A percentile compares a stretch with the other conserved stretches of the same genome.
These are phyloP conservation scores for Davidsoniella neocaledoniae DNA, from an alignment of 2,329 filamentous ascomycete genomes.

Conservation along the genomic window DNA sequence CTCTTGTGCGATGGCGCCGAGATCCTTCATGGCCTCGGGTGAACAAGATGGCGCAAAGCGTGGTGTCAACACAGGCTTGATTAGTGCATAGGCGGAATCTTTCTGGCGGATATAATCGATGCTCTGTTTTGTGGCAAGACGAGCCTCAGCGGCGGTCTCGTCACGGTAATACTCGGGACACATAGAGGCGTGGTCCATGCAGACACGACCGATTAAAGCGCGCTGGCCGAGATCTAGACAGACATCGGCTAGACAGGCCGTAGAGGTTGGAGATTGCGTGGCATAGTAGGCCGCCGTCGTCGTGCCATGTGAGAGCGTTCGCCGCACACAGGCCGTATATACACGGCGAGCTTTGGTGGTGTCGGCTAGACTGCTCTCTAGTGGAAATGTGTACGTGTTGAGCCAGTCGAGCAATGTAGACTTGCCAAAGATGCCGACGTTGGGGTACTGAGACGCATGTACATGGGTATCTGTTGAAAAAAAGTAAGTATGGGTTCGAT, in stretches of 20 bases:
- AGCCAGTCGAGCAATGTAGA: slow-evolving; percentile 89
- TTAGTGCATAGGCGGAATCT: slow-evolving; percentile 46
- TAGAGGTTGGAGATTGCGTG: slow-evolving; percentile 69
- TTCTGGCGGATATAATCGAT: slow-evolving; percentile 50
- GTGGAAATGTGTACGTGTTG: slow-evolving; percentile 83
- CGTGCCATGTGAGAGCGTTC: slow-evolving; percentile 77
- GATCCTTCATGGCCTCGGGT: slow-evolving; percentile 37
- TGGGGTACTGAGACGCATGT: slow-evolving; percentile 89
- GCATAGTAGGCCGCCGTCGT: slow-evolving; percentile 93
- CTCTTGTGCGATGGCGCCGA: slow-evolving; percentile 48
- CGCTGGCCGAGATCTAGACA: slow-evolving; percentile 69
- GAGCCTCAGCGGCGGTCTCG: slow-evolving; percentile 38
- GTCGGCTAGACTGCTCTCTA: slow-evolving; percentile 60
- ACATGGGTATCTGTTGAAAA: slow-evolving; percentile 67
- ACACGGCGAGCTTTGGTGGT: slow-evolving; percentile 47
- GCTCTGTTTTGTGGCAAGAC: slow-evolving; percentile 38
- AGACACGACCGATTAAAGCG: slow-evolving; percentile 83
- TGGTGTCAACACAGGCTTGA: slow-evolving; percentile 67
- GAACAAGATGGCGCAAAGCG: slow-evolving; percentile 50
- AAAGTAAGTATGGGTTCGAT: slow-evolving; percentile 14
- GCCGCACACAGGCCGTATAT: slow-evolving; percentile 61
- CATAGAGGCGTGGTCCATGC: slow-evolving; percentile 60
- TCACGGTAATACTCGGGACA: slow-evolving; percentile 71
- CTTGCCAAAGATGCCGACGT: slow-evolving; percentile 84
- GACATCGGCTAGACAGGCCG: slow-evolving; percentile 77